A percentile compares a stretch with the other conserved stretches of the same genome.
These are phyloP conservation scores for Cryptosporidium tyzzeri DNA, from an alignment of 169 alveolate species.

Conservation along the genomic window DNA sequence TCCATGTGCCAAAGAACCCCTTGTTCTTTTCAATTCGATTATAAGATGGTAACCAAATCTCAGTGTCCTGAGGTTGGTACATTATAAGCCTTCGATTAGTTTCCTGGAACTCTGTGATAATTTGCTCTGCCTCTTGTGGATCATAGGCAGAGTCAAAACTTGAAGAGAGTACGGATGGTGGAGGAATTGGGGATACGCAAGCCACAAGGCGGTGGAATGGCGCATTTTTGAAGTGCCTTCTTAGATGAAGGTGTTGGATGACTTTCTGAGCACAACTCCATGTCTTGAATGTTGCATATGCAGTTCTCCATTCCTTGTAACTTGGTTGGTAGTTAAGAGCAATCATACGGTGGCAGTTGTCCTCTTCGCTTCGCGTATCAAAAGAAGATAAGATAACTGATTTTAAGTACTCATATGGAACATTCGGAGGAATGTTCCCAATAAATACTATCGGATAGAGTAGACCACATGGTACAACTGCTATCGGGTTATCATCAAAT, in stretches of 20 bases:
- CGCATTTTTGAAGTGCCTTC: constrained; percentile 80
- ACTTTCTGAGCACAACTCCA: constrained; percentile 81
- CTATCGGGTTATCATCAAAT: constrained; percentile 64
- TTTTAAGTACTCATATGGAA: constrained; percentile 80
- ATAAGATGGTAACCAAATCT: constrained; percentile 70
- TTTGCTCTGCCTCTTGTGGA: constrained; percentile 70
- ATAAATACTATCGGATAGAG: constrained; percentile 79
- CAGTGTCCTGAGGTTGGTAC: constrained; percentile 69
- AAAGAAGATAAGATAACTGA: constrained; percentile 68
- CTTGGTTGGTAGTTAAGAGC: constrained; percentile 80
- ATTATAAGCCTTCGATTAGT: constrained; percentile 48
- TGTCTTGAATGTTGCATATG: constrained; percentile 79
- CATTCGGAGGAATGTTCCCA: constrained; percentile 85
- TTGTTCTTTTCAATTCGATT: constrained; percentile 54
- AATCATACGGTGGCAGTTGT: constrained; percentile 42
- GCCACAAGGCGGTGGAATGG: constrained; percentile 81
- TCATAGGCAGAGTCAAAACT: constrained; percentile 74
- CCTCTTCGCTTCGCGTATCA: constrained; percentile 55
- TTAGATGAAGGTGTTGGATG: constrained; percentile 77
- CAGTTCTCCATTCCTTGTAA: constrained; percentile 81
- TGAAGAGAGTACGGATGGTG: constrained; percentile 76
- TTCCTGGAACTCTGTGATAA: constrained; percentile 68
- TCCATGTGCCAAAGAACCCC: constrained; percentile 49
- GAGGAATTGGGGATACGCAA: constrained; percentile 80
- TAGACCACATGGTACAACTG: constrained; percentile 70